Evolutionary conservation across 1,284 basidiomycete species (phyloP).

Genomic region (Cryptococcus sp.): DNA sequence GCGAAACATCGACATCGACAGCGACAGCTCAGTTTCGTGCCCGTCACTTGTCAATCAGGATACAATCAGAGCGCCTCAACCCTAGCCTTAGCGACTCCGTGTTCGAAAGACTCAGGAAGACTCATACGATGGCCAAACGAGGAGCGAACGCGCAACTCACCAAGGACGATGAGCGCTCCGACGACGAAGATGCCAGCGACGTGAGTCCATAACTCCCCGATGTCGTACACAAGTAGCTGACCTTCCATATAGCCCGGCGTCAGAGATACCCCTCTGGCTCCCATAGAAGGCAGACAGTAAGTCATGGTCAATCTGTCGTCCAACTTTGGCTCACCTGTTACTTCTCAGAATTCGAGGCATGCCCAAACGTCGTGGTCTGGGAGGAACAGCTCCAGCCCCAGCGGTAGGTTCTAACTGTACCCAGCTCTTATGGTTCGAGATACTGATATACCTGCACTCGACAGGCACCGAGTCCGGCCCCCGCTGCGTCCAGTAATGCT

Average conservation of each 20-base stretch:
- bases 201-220: conserved; percentile 43
- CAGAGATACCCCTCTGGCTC: conserved; percentile 36
- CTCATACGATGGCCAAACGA: conserved; percentile 64
- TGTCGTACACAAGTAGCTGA: neutral
- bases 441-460: conserved; percentile 1
- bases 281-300: conserved; percentile 45
- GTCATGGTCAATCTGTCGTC: conserved; percentile 11
- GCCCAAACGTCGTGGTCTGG: conserved; percentile 48
- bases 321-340: neutral
- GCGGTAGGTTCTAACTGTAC: neutral
- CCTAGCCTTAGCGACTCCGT: too few species aligned
- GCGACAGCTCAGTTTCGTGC: neutral
- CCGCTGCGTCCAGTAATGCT: neutral
- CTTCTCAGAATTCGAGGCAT: conserved; percentile 51
- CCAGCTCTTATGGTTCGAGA: neutral
- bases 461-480: neutral
- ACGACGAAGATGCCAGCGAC: conserved; percentile 56
- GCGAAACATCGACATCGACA: neutral
- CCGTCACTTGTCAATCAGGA: neutral
- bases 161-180: conserved; percentile 59
- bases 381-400: conserved; percentile 10
- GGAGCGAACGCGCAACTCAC: conserved; percentile 70
- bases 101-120: neutral
- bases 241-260: conserved; percentile 39
- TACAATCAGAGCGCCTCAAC: too few species aligned